These are phyloP conservation scores for Crassisporium funariophilum DNA, from an alignment of 768 basidiomycete genomes.

Conservation along the genomic window DNA sequence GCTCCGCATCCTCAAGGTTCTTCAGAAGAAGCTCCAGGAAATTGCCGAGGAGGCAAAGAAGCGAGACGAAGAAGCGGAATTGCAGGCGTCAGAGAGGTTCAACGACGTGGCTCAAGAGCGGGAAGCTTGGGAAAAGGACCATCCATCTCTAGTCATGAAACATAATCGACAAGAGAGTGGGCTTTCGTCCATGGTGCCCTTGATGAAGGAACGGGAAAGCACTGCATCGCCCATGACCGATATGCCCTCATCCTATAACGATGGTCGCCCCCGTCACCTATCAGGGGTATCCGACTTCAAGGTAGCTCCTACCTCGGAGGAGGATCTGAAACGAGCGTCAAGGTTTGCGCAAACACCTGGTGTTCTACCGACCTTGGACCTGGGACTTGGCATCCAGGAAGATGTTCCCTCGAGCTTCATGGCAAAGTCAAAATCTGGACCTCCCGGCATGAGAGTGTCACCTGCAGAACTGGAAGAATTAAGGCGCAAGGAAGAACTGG, in stretches of 20 bases:
- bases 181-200: slow-evolving; percentile 56
- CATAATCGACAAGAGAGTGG: slow-evolving; percentile 67
- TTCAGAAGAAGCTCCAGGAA: slow-evolving; percentile 79
- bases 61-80: slow-evolving; percentile 75
- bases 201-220: slow-evolving; percentile 66
- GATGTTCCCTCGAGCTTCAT: slow-evolving; percentile 77
- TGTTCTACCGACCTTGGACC: slow-evolving; percentile 69
- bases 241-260: slow-evolving; percentile 49
- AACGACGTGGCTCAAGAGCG: slow-evolving; percentile 66
- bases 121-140: slow-evolving; percentile 85
- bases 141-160: slow-evolving; percentile 62
- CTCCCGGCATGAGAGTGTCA: slow-evolving; percentile 18
- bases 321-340: slow-evolving; percentile 57
- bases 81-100: slow-evolving; percentile 71
- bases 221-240: slow-evolving; percentile 50
- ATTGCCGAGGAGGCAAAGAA: slow-evolving; percentile 74
- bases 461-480: slow-evolving; percentile 50
- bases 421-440: too few relatives aligned
- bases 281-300: slow-evolving; percentile 79
- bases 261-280: slow-evolving; percentile 56
- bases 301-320: slow-evolving; percentile 60
- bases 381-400: slow-evolving; percentile 73
- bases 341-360: slow-evolving; percentile 54
- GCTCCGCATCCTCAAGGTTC: slow-evolving; percentile 78
- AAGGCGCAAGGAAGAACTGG: slow-evolving; percentile 68